Conservation (phyloP, 2,329 filamentous ascomycete genomes). For the Botrytis porri region DNA sequence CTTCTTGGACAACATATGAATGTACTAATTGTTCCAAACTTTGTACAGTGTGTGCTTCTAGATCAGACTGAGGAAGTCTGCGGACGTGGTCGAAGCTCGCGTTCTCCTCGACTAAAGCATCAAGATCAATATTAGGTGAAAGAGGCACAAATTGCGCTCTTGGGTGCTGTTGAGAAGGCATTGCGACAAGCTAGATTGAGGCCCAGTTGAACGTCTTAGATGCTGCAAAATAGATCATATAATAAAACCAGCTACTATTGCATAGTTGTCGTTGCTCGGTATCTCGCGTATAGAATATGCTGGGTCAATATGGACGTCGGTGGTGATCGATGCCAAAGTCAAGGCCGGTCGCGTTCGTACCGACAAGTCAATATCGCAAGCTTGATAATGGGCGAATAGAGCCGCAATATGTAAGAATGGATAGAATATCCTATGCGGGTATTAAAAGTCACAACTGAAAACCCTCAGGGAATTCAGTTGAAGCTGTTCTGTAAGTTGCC, state of each 20-base stretch:
- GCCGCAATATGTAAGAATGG: not conserved
- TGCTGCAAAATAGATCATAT: not conserved
- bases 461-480: no score
- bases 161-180: slow-evolving; percentile 73
- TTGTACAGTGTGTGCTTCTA: slow-evolving; percentile 71
- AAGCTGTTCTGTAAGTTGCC: not conserved
- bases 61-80: slow-evolving; percentile 73
- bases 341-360: not conserved
- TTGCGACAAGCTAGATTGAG: slow-evolving; percentile 42
- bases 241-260: not conserved
- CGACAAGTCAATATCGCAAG: not conserved
- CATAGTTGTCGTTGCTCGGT: not conserved
- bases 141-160: slow-evolving; percentile 91
- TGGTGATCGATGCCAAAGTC: not conserved
- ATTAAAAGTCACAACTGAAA: not conserved
- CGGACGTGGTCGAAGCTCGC: slow-evolving; percentile 85
- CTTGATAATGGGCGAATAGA: not conserved
- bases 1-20: slow-evolving; percentile 79
- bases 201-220: not conserved
- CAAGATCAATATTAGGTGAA: slow-evolving; percentile 77
- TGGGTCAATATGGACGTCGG: not conserved
- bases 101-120: slow-evolving; percentile 69
- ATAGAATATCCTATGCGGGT: not conserved
- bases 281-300: not conserved
- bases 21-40: slow-evolving; percentile 80